A percentile compares a stretch with the other conserved stretches of the same genome.
phyloP scores from a whole-genome alignment of 208 protist genomes.

The Wallacemonas collosoma region DNA sequence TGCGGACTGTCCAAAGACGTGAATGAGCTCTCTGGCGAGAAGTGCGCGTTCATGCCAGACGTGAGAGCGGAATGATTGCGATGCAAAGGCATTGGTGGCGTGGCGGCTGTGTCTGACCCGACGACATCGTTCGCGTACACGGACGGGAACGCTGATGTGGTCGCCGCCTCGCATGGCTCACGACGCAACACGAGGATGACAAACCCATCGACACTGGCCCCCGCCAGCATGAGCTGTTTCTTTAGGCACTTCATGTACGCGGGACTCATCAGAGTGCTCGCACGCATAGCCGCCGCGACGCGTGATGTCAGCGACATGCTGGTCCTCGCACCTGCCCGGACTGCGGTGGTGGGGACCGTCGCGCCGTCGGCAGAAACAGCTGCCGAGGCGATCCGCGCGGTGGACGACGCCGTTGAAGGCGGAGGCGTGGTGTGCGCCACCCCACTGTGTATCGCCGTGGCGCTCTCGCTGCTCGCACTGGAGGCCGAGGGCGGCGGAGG shows the following conservation, averaged over 20 bases:
- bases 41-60: not conserved
- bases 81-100: not conserved
- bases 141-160: no score
- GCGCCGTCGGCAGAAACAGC: no score
- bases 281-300: not conserved
- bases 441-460: not conserved
- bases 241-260: conserved; percentile 12
- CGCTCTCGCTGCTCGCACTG: no score
- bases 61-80: not conserved
- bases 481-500: no score
- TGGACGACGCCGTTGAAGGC: not conserved
- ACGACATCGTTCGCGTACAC: not conserved
- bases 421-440: not conserved
- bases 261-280: not conserved
- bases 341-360: not conserved
- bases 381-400: not conserved
- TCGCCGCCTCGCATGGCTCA: no score
- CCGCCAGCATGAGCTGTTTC: conserved; percentile 5
- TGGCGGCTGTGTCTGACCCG: not conserved
- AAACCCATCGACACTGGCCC: conserved; percentile 3
- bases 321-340: not conserved
- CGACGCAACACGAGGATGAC: conserved; percentile 19
- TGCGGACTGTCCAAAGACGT: conserved; percentile 4
- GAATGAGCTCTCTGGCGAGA: not conserved
- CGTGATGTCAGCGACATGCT: not conserved